Evolutionary conservation across 352 stramenopile species (phyloP), one percentile per base, ranked within the genome.

Genomic region (Globisporangium spiculum): DNA sequence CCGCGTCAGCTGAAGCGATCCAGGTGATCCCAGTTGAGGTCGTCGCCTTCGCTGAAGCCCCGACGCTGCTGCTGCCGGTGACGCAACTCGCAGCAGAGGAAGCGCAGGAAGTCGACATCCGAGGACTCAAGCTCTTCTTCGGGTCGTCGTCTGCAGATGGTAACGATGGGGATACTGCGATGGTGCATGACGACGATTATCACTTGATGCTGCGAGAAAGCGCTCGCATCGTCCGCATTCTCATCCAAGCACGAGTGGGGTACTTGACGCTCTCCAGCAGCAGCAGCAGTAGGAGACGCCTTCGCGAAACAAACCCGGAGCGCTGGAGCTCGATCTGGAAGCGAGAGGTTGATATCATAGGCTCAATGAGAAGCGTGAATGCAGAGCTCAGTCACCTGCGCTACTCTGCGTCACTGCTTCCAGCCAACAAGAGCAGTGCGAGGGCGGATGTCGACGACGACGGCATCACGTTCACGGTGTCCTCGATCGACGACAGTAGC

Each of bases 21-120:
- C 20, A 62, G 36, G 18, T 62, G 38, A 46, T 69, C 1, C 55
- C 62, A 8, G 63, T 73, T n/a, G 46, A 68, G 41, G 56, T 73
- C 34, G n/a, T 63, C 32, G 7, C 4, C 1, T 20, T 46, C 12
- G 22, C 32, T n/a, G 56, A 57, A 30, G 55, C 62, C 1, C 68
- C 62, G 14, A 36, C n/a, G 18, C 36, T 73, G 32, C 24, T 61
- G 34, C 34, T 73, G 36, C 50, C 62, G 30, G 26, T 60, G 27
- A 41, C 55, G 8, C 50, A 27, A 3, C 7, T 73, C 56, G n/a
- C 24, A 3, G 68, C 16, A 16, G 36, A 30, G 0, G 62, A 73
- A 50, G 44, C 26, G 2, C 38, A 72, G 22, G 56, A 53, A 6
- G 14, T 69, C 34, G 48, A 41, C 12, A 55, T 73, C n/a, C 62